Base-by-base conservation (phyloP, 805 yeast species). In the Kuraishia ogatae region DNA sequence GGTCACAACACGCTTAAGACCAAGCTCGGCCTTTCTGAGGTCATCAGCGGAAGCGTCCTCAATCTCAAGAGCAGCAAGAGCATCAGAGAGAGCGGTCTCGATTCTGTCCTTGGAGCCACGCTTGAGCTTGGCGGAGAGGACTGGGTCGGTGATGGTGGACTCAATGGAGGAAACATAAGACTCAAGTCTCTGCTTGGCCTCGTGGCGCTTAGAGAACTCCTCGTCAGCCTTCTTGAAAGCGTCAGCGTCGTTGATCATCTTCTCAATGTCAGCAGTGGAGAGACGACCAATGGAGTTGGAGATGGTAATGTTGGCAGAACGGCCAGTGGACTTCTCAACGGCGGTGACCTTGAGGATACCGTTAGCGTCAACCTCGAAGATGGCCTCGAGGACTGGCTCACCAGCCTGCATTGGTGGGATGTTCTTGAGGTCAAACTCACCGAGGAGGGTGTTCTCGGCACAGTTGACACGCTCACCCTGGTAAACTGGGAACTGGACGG, bases 391-490 rank as follows among this genome's bases (percentile, higher is more conserved):
- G 74, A 90, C 97, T 76, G 99, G 98, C 78, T 91, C 97, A 79
- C 98, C 98, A 80, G 97, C 96, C 77, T 90, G 89, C 80, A 94
- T 83, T 74, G 97, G 97, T 74, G 99, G 98, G 70, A 93, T 89
- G 74, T 94, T 96, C 78, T 90, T 89, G 75, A 93, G 87, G 83
- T 93, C 97, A 79, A 93, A 93, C 84, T 93, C 96, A 82, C 98
- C 99, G 75, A 93, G 87, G 71, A 87, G 82, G 73, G 96, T 89
- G 90, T 93, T 93, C 82, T 93, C 98, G 72, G 87, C 79, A 77
- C 97, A 91, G 91, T 91, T 88, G 70, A 93, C 96, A 83, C 99
- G 94, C 84, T 93, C 99, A 86, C 99, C 99, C 84, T 93, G 97
- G 85, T 87, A 93, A 64, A 93, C 98, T 78, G 96, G 97, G 88